A percentile compares a stretch with the other conserved stretches of the same genome.
These are phyloP conservation scores for Kwoniella shandongensis DNA, from an alignment of 768 basidiomycete genomes.

Conservation along the genomic window DNA sequence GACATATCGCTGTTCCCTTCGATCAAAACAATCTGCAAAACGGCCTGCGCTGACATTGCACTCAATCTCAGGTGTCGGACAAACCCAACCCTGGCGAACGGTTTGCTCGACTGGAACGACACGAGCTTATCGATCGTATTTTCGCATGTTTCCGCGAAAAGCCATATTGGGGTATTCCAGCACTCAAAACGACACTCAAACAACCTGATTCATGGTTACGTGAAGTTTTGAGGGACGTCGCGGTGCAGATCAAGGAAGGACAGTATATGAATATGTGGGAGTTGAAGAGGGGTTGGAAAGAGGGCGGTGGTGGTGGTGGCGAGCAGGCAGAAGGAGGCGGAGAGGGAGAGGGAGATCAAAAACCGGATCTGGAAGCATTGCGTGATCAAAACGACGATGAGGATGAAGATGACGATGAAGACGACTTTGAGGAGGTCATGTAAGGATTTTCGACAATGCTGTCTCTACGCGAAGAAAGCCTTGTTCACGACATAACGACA, in stretches of 20 bases:
- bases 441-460: too few species aligned
- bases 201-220: constrained; percentile 45
- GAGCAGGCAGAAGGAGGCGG: constrained; percentile 1
- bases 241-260: constrained; percentile 35
- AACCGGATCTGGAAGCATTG: neutral
- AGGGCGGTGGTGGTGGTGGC: neutral
- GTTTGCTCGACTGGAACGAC: constrained; percentile 85
- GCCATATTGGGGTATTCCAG: constrained; percentile 64
- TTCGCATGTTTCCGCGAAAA: constrained; percentile 75
- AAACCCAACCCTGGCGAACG: constrained; percentile 59
- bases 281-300: constrained; percentile 29
- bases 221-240: constrained; percentile 40
- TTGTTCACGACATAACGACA: too few species aligned
- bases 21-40: too few species aligned
- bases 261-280: constrained; percentile 39
- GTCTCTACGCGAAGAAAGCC: too few species aligned
- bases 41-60: too few species aligned
- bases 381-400: neutral
- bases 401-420: constrained; percentile 2
- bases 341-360: constrained; percentile 1
- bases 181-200: constrained; percentile 23
- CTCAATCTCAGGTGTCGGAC: constrained; percentile 10
- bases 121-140: constrained; percentile 80
- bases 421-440: neutral
- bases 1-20: too few species aligned